Evolutionary conservation across 495 filamentous ascomycete species (phyloP), one percentile per base, ranked within the genome.

Genomic region (Aspergillus biplanus): DNA sequence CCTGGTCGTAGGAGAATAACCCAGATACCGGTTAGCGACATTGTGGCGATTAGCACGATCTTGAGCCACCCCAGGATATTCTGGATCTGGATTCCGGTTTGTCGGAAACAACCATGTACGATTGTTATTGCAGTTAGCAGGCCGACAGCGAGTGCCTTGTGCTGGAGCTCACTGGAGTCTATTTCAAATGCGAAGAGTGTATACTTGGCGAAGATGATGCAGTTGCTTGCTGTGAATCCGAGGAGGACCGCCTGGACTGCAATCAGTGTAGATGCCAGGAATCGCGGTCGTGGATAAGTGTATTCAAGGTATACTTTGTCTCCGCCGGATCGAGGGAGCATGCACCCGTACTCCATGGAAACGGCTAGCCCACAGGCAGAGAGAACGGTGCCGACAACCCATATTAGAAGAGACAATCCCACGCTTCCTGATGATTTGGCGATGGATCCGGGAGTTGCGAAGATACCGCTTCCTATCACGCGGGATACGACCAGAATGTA

Each of bases 291-390:
- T 0, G 82, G 85, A 74, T 92, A 93, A 0, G 87, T 86, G 72
- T 87, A 90, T 66, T 93, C 90, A 57, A 92, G 83, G 65, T 93
- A 93, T 33, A 92, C 76, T 73, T 92, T 92, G 46, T 86, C 81
- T 18, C 89, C 90, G 3, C 90, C 89, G 4, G 85, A 88, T 3
- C 87, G 78, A 52, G 89, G 89, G 54, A 91, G 74, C 87, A 91
- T 90, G 69, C 84, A 89, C 0, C 90, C 90, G 65, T 84, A 89
- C 67, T 92, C 90, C 63, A 92, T 72, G 7, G 77, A 81, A 0
- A 92, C 78, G 2, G 82, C 78, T 18, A 91, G 67, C 0, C 87
- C 89, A 50, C 81, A 88, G 27, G 79, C 83, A 4, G 86, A 79
- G 6, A 91, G 76, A 8, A 86, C 58, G 0, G 87, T 85, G 5